Base-by-base conservation (phyloP, 148 eudicot genomes). In the Persicaria maculosa region DNA sequence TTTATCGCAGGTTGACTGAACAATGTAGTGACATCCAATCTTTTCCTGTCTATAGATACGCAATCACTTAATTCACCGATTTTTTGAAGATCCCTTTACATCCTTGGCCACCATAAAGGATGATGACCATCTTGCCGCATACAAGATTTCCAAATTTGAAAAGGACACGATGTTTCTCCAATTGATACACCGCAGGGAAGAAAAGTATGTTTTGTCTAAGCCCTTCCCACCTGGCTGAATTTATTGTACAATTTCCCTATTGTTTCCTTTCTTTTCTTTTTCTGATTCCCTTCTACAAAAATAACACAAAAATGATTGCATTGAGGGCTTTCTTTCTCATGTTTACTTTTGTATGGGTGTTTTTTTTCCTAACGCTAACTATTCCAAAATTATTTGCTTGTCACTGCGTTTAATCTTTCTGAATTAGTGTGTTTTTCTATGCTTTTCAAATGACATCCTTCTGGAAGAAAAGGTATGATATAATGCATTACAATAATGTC, bases 81-180 rank as follows among this genome's bases (percentile, higher is more conserved):
- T 92, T 83, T 82, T 88, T 85, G 99, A 95, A 82, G 99, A 95
- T 81, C 99, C 99, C 53, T 76, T 87, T 74, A 80, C 83, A 79
- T 79, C 85, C 19, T 79, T 92, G 82, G 88, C 93, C 80, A 84
- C 89, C 72, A 89, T 95, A 73, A 95, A 89, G 77, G 97, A 95
- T 73, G 96, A 92, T 79, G 94, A 84, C 77, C 93, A 82, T 84
- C 93, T 95, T 81, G 95, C 91, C 77, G 99, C 99, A 58, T 95
- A 92, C 81, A 95, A 86, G 87, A 85, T 90, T 65, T 93, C 93
- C 12, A 89, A 86, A 72, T 84, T 79, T 74, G 81, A 62, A 72
- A 87, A 89, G 78, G 88, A 88, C 47, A 77, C 72, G 12, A 84
- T 86, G 77, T 95, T 87, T 84, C 88, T 95, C 64, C 97, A 92